phyloP scores from a whole-genome alignment of 805 yeast species.

The Pichia ethanolica region DNA sequence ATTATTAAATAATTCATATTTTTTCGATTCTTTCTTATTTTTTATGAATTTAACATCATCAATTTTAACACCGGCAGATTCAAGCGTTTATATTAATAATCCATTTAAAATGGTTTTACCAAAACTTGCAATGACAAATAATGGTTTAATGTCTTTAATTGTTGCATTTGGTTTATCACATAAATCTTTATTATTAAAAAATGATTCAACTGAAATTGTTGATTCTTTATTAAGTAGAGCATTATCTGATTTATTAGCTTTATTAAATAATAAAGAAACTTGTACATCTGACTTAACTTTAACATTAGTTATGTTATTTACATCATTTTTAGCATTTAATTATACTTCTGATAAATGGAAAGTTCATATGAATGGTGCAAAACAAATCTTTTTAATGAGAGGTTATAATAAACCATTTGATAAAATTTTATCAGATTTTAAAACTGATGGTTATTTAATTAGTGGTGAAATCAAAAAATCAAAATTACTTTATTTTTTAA shows the following conservation, averaged over 20 bases:
- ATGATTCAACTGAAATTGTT: constrained; percentile 32
- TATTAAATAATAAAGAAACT: constrained; percentile 42
- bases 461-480: constrained; percentile 24
- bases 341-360: constrained; percentile 47
- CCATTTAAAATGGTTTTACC: constrained; percentile 65
- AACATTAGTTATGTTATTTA: constrained; percentile 51
- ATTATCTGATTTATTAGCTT: constrained; percentile 45
- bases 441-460: constrained; percentile 10
- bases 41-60: constrained; percentile 55
- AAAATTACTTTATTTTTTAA: constrained; percentile 46
- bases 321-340: constrained; percentile 47
- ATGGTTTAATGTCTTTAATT: constrained; percentile 49
- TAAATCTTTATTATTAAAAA: constrained; percentile 19
- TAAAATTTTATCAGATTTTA: constrained; percentile 18
- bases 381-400: constrained; percentile 52
- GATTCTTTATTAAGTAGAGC: constrained; percentile 50
- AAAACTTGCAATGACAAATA: constrained; percentile 54
- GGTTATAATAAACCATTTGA: constrained; percentile 33
- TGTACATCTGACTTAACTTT: constrained; percentile 61
- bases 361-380: constrained; percentile 61
- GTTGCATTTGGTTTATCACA: constrained; percentile 45
- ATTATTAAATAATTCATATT: constrained; percentile 49
- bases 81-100: constrained; percentile 50
- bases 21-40: constrained; percentile 54
- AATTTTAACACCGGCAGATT: constrained; percentile 60